A percentile compares a stretch with the other conserved stretches of the same genome.
Conservation (phyloP, 2,329 filamentous ascomycete species). For the Monosporascus cannonballus region DNA sequence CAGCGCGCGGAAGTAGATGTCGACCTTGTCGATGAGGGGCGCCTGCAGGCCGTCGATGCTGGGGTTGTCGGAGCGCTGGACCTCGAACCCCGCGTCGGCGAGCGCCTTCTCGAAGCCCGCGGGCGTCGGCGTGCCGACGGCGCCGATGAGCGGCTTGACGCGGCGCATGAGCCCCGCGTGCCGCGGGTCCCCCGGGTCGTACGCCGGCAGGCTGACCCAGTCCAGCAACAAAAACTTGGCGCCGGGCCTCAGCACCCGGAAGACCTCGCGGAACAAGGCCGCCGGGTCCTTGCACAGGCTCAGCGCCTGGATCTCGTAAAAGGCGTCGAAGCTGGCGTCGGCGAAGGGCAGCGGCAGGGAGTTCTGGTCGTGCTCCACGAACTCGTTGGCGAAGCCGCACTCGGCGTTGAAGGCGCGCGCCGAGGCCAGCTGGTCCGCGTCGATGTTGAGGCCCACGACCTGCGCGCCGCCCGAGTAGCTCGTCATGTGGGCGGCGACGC, state of each 20-base stretch:
- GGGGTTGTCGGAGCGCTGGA: conserved; percentile 44
- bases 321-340: conserved; percentile 43
- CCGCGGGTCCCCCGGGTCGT: conserved; percentile 38
- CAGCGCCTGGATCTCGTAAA: conserved; percentile 52
- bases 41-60: conserved; percentile 45
- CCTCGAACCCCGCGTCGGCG: conserved; percentile 38
- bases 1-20: conserved; percentile 46
- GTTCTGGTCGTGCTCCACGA: conserved; percentile 46
- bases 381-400: conserved; percentile 33
- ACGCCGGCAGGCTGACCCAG: conserved; percentile 46
- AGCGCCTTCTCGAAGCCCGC: conserved; percentile 39
- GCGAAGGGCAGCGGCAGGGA: conserved; percentile 44
- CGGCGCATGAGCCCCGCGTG: conserved; percentile 47
- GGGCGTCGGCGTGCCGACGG: conserved; percentile 47
- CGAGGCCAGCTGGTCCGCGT: conserved; percentile 39
- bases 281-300: conserved; percentile 45
- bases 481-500: conserved; percentile 48
- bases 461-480: conserved; percentile 39
- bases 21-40: conserved; percentile 47
- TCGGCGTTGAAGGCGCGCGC: conserved; percentile 25
- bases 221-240: conserved; percentile 44
- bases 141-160: conserved; percentile 49
- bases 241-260: conserved; percentile 43
- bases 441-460: conserved; percentile 48
- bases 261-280: conserved; percentile 41